Evolutionary conservation across 2,329 filamentous ascomycete species (phyloP), one percentile per base, ranked within the genome.

Genomic region (Scolecobasidium constrictum): DNA sequence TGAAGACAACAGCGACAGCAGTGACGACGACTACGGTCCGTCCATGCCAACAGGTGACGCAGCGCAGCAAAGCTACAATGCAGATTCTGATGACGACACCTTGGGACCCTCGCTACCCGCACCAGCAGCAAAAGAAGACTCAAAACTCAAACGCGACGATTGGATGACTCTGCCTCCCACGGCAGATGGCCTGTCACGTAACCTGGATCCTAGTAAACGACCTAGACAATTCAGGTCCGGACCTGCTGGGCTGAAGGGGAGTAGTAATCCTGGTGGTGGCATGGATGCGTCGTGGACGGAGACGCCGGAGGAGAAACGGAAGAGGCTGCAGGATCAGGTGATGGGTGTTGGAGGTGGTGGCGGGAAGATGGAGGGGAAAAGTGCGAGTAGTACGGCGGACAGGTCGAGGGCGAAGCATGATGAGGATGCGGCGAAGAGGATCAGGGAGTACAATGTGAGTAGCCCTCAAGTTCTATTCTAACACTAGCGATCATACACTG

Each of bases 251-350:
- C n/a, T n/a, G n/a, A 79, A 77, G 53, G 68, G 72, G 3, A 68
- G 67, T 47, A 66, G 61, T 6, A 53, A 62, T 4, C 48, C 62
- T 4, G 57, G 57, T n/a, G 53, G 53, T 7, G 58, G 54, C 6
- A 73, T 75, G 55, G 78, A 34, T 5, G 19, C 77, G 17, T 77
- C 90, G 35, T 96, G 90, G 90, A 88, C 86, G 1, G 90, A 96
- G 61, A 94, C 86, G 6, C 84, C 86, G 0, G 84, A 90, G 57
- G 76, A 95, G 62, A 94, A 93, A 60, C 77, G 84, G 45, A 80
- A 82, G 60, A 73, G 86, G 31, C 64, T 95, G 17, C 80, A 83
- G 52, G 79, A 94, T 57, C 78, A 92, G 42, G 83, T 94, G 9
- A 73, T 95, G 51, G 88, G 88, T 0, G 76, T 88, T 3, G 64